These are phyloP conservation scores for Aegle marmelos DNA, from an alignment of 345 rosid genomes.

Conservation along the genomic window DNA sequence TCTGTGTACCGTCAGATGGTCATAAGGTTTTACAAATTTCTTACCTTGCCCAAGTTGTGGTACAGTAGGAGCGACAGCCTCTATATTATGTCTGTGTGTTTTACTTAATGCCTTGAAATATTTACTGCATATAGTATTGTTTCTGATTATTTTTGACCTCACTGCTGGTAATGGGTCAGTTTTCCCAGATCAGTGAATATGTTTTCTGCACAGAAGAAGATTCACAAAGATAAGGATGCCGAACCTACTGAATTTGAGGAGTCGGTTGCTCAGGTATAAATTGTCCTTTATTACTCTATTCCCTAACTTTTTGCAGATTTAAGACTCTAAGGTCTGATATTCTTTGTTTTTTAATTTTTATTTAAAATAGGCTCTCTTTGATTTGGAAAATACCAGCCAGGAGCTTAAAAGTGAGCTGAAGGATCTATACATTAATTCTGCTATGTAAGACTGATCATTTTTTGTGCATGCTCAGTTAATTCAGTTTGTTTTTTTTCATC, in stretches of 20 bases:
- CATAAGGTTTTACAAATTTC: not conserved
- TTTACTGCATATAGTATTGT: not conserved
- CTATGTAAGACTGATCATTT: constrained; percentile 44
- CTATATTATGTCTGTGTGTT: too few species aligned
- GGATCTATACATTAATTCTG: constrained; percentile 77
- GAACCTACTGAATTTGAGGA: constrained; percentile 85
- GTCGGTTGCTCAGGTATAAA: constrained; percentile 68
- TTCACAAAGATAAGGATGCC: constrained; percentile 73
- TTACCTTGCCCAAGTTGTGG: too few species aligned
- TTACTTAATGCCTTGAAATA: too few species aligned
- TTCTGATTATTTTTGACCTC: not conserved
- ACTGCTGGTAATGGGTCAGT: not conserved
- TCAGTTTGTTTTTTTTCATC: not conserved
- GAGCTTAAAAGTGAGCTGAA: constrained; percentile 85
- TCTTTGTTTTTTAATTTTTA: not conserved
- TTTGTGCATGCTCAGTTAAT: not conserved
- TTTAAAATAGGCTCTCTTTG: constrained; percentile 60
- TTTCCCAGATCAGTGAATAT: constrained; percentile 30
- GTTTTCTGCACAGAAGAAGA: constrained; percentile 74
- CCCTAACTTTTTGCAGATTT: not conserved
- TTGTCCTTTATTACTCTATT: not conserved
- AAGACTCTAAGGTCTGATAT: not conserved
- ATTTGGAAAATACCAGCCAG: constrained; percentile 72
- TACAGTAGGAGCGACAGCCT: too few species aligned
- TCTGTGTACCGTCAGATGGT: too few species aligned